These are phyloP conservation scores for Acanthamoeba lenticulata DNA, from an alignment of 208 protist genomes.

Conservation along the genomic window DNA sequence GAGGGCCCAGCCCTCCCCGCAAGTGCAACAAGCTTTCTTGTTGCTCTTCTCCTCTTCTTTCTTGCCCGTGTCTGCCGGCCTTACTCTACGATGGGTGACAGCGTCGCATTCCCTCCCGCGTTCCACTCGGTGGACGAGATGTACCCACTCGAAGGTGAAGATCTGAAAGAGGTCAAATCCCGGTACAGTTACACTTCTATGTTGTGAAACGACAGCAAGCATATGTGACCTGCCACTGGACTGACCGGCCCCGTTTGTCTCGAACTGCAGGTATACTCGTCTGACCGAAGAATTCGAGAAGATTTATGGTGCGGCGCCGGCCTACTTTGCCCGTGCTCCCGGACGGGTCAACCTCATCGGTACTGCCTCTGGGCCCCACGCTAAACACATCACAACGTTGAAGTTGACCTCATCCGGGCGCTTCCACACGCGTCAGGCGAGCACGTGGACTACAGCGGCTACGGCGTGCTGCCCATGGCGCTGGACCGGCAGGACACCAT, in stretches of 20 bases:
- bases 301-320: slow-evolving; percentile 28
- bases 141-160: slow-evolving; percentile 21
- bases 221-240: background rate
- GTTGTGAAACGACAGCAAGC: background rate
- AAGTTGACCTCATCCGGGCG: too few species aligned
- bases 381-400: too few species aligned
- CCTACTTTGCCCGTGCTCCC: slow-evolving; percentile 61
- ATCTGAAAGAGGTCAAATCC: background rate
- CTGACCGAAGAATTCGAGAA: background rate
- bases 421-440: slow-evolving; percentile 65
- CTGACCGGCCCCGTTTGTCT: too few species aligned
- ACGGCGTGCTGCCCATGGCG: slow-evolving; percentile 75
- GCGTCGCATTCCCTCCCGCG: background rate
- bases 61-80: background rate
- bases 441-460: slow-evolving; percentile 82
- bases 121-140: slow-evolving; percentile 14
- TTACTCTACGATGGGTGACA: background rate
- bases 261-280: background rate
- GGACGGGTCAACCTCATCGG: slow-evolving; percentile 67
- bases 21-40: background rate
- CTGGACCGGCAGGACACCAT: slow-evolving; percentile 65
- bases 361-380: background rate
- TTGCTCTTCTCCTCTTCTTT: background rate
- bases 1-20: too few species aligned
- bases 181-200: background rate